Percentiles rank a stretch among this genome's conserved stretches.
Evolutionary conservation across 768 basidiomycete species (phyloP).

Genomic region (Boletus coccyginus): DNA sequence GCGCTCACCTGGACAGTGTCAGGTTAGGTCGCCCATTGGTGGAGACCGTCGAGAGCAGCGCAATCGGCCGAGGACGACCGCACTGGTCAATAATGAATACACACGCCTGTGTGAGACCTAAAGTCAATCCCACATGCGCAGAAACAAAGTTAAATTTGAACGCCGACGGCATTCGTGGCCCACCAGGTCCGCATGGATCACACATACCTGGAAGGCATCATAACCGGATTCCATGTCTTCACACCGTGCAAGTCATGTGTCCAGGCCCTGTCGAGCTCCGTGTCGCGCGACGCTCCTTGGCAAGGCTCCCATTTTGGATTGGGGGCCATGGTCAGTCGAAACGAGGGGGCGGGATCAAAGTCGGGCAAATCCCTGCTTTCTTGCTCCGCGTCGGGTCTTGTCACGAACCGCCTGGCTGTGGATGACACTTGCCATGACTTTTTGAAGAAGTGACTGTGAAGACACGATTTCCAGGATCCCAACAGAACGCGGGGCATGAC

Average conservation of each 20-base stretch:
- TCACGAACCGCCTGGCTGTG: slow-evolving; percentile 2
- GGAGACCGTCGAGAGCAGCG: slow-evolving; percentile 62
- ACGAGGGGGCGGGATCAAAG: slow-evolving; percentile 27
- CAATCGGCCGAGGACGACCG: slow-evolving; percentile 57
- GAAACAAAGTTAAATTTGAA: slow-evolving; percentile 17
- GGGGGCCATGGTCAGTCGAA: slow-evolving; percentile 37
- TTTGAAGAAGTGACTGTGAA: not conserved
- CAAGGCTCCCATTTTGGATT: slow-evolving; percentile 45
- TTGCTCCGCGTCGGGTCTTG: not conserved
- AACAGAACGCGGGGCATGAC: not conserved
- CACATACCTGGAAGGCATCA: slow-evolving; percentile 30
- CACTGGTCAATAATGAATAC: slow-evolving; percentile 55
- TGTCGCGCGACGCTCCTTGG: slow-evolving; percentile 30
- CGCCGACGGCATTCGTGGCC: not conserved
- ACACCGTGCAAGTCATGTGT: slow-evolving; percentile 33
- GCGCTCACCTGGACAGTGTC: slow-evolving; percentile 60
- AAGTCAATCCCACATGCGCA: slow-evolving; percentile 24
- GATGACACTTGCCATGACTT: not conserved
- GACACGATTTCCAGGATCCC: not conserved
- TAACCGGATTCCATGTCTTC: slow-evolving; percentile 41
- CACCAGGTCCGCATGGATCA: slow-evolving; percentile 2
- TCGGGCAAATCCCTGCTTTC: slow-evolving; percentile 9
- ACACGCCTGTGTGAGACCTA: slow-evolving; percentile 25
- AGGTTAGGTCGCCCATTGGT: slow-evolving; percentile 52
- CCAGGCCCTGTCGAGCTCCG: slow-evolving; percentile 27